A percentile compares a stretch with the other conserved stretches of the same genome.
These are phyloP conservation scores for Hypoxylon cercidicola DNA, from an alignment of 495 filamentous ascomycete species.

Conservation along the genomic window DNA sequence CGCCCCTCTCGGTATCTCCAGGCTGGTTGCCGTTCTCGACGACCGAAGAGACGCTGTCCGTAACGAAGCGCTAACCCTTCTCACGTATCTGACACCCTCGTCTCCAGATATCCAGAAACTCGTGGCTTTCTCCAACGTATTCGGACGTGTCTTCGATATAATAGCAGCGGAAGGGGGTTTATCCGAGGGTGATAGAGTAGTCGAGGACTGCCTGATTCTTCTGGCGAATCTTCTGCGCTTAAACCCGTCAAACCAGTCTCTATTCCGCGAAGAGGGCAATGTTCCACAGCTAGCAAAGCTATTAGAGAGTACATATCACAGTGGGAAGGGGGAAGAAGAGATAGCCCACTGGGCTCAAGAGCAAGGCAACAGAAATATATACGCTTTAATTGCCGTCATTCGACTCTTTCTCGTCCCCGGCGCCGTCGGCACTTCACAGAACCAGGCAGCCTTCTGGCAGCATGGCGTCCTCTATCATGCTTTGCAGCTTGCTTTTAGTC, in stretches of 20 bases:
- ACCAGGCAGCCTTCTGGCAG: slow-evolving; percentile 87
- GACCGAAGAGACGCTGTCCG: slow-evolving; percentile 89
- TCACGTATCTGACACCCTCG: slow-evolving; percentile 62
- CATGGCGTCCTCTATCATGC: slow-evolving; percentile 83
- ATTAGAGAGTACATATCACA: slow-evolving; percentile 69
- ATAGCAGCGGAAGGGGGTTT: slow-evolving; percentile 85
- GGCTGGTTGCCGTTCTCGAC: slow-evolving; percentile 83
- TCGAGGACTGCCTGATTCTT: slow-evolving; percentile 94
- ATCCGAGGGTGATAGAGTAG: slow-evolving; percentile 84
- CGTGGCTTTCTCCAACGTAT: slow-evolving; percentile 93
- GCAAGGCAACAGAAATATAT: slow-evolving; percentile 90
- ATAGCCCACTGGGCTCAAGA: slow-evolving; percentile 76
- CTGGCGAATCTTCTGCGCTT: slow-evolving; percentile 89
- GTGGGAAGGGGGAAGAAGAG: slow-evolving; percentile 65
- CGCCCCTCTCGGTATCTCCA: slow-evolving; percentile 86
- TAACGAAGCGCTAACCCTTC: slow-evolving; percentile 70
- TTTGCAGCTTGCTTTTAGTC: slow-evolving; percentile 85
- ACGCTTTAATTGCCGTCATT: slow-evolving; percentile 86
- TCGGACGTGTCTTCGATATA: slow-evolving; percentile 84
- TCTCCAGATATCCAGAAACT: slow-evolving; percentile 84
- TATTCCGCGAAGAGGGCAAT: slow-evolving; percentile 91
- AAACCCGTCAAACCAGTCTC: slow-evolving; percentile 91
- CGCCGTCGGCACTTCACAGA: slow-evolving; percentile 79
- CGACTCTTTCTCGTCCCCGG: slow-evolving; percentile 85
- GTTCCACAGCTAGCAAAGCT: slow-evolving; percentile 77